These are phyloP conservation scores for Candida labiduridarum DNA, from an alignment of 1,139 yeast genomes.

Conservation along the genomic window DNA sequence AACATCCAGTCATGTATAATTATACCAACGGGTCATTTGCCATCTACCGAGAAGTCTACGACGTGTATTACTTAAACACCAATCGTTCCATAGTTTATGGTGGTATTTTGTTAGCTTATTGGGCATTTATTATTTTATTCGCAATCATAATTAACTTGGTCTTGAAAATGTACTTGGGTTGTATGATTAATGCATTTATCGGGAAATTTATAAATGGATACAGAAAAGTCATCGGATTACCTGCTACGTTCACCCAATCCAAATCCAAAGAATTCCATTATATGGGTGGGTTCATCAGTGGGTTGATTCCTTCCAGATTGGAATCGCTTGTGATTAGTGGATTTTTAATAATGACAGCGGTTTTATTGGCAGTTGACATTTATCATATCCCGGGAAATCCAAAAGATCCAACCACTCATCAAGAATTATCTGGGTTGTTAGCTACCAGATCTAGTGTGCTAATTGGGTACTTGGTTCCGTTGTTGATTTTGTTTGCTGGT, in stretches of 20 bases:
- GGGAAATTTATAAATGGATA: constrained; percentile 16
- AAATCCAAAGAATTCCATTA: constrained; percentile 19
- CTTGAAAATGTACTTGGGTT: constrained; percentile 38
- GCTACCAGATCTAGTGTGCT: constrained; percentile 36
- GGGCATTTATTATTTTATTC: constrained; percentile 47
- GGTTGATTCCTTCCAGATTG: constrained; percentile 27
- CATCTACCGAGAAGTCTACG: constrained; percentile 7
- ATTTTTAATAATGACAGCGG: constrained; percentile 49
- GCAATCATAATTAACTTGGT: constrained; percentile 40
- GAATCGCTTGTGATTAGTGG: constrained; percentile 31
- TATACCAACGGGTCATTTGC: constrained; percentile 8
- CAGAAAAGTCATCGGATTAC: constrained; percentile 31
- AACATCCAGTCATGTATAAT: constrained; percentile 8
- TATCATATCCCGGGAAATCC: constrained; percentile 24
- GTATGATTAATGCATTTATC: constrained; percentile 20
- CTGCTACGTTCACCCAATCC: constrained; percentile 29
- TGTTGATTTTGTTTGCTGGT: constrained; percentile 33
- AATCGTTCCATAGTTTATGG: constrained; percentile 49
- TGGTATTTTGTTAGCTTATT: constrained; percentile 47
- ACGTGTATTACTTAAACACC: constrained; percentile 6
- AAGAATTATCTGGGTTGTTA: constrained; percentile 17
- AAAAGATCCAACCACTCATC: constrained; percentile 16
- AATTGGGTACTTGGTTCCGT: constrained; percentile 25
- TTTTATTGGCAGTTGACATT: constrained; percentile 32
- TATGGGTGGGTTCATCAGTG: constrained; percentile 20